Evolutionary conservation across 2,329 filamentous ascomycete species (phyloP), one percentile per base, ranked within the genome.

Genomic region (Aspergillus fischeri): DNA sequence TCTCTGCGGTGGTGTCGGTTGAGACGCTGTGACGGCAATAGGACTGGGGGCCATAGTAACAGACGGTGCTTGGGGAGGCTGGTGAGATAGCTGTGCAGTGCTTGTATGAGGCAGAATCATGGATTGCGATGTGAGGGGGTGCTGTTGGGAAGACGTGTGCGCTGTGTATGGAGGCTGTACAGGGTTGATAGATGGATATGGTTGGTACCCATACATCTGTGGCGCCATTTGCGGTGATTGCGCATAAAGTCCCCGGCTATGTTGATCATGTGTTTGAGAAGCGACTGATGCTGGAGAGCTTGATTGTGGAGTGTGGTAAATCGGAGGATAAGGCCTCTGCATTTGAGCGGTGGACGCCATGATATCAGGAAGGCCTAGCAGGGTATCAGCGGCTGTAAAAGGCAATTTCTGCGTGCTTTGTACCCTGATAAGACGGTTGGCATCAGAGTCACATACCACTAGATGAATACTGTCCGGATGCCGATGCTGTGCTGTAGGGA

Each of bases 231-330:
- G 90, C 55, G 89, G 86, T 52, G 89, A 88, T 68, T 92, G 89
- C 38, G 86, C 88, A 75, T 97, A 97, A 71, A 97, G 84, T 67
- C 86, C 88, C 65, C 92, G 83, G 56, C 79, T 81, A 78, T 96
- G 91, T 70, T 93, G 91, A 71, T 97, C 93, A 76, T 96, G 92
- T 56, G 86, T 84, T 57, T 92, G 91, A 35, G 93, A 97, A 62
- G 92, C 90, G 67, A 97, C 92, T 52, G 92, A 96, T 42, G 91
- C 91, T 51, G 93, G 93, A 55, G 93, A 96, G 76, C 93, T 96
- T 56, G 92, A 96, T 78, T 97, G 92, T 55, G 92, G 92, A 20
- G 92, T 95, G 75, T 97, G 91, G 73, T 97, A 97, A 72, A 96
- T 96, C 59, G 91, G 91, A 66, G 92, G 92, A 73, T 95, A 96